A percentile compares a stretch with the other conserved stretches of the same genome.
phyloP scores from a whole-genome alignment of 768 basidiomycete genomes.

The Phlebiopsis flavidoalba region DNA sequence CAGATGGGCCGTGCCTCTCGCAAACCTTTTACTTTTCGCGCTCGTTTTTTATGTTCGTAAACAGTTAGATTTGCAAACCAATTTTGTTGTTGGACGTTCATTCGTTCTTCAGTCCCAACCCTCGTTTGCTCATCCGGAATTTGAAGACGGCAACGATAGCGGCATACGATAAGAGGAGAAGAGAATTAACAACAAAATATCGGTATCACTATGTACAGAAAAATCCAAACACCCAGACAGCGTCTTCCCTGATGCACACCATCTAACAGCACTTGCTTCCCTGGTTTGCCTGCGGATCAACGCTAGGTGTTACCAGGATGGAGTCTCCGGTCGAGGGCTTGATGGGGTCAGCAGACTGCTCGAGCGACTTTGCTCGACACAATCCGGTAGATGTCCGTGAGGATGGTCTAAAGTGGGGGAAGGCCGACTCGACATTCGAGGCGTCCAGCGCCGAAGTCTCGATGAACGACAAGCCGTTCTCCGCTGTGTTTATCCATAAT shows the following conservation, averaged over 20 bases:
- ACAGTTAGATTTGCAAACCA: background rate
- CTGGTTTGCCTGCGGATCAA: constrained; percentile 53
- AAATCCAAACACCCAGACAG: constrained; percentile 8
- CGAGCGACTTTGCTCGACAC: constrained; percentile 94
- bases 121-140: no score
- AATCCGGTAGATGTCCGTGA: constrained; percentile 96
- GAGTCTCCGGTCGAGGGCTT: constrained; percentile 77
- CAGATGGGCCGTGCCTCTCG: constrained; percentile 64
- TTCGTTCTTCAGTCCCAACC: no score
- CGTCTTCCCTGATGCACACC: background rate
- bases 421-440: constrained; percentile 95
- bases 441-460: constrained; percentile 99
- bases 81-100: no score
- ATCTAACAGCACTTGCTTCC: constrained; percentile 60
- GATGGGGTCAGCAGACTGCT: constrained; percentile 74
- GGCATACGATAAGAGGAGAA: background rate
- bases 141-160: background rate
- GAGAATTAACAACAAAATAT: constrained; percentile 13
- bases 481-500: constrained; percentile 43
- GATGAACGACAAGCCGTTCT: constrained; percentile 91
- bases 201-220: constrained; percentile 14
- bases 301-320: constrained; percentile 78
- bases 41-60: background rate
- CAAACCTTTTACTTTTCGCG: constrained; percentile 62
- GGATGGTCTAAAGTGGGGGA: constrained; percentile 96